Evolutionary conservation across 192 early-diverging fungal genomes (phyloP), one percentile per base, ranked within the genome.

Genomic region (Mortierella hygrophila): DNA sequence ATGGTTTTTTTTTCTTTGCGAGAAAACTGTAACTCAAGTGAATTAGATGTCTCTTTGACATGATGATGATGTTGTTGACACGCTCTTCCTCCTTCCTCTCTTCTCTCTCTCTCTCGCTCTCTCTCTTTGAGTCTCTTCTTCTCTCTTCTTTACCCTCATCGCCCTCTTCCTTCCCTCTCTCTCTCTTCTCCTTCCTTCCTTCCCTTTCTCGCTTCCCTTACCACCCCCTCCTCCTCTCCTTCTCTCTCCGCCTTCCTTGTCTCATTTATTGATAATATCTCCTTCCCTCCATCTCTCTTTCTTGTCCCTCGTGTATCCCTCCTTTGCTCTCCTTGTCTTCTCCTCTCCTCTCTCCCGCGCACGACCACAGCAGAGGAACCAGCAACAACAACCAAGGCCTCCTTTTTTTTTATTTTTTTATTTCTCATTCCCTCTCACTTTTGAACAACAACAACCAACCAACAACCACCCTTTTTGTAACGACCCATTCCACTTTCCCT

Each of bases 401-500:
- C 21, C 60, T 65, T 65, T 65, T n/a, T 57, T 57, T 52, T 54
- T 11, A 29, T 65, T 65, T 65, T n/a, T 57, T 57, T 52, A 5
- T 54, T 54, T 55, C 6, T 55, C 55, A 26, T 23, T 13, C 60
- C 3, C 60, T 65, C 60, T 11, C 57, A 26, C n/a, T n/a, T 10
- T 60, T 60, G n/a, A 9, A 29, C 55, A 60, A 60, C 60, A 32
- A 65, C 60, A 9, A 63, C 57, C 9, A 57, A 57, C 52, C 52
- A 54, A 23, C 54, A 20, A 7, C n/a, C 0, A 26, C 7, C 26
- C n/a, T 26, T 26, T 60, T 60, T 60, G 55, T 65, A 65, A 65
- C 60, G 60, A 65, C 60, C 60, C 60, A 65, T 65, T 42, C 75
- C 60, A n/a, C 0, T 77, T 11, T 70, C 63, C 76, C 37, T 70